Conservation (phyloP, 208 protist species). For the Crithidia expoeki region DNA sequence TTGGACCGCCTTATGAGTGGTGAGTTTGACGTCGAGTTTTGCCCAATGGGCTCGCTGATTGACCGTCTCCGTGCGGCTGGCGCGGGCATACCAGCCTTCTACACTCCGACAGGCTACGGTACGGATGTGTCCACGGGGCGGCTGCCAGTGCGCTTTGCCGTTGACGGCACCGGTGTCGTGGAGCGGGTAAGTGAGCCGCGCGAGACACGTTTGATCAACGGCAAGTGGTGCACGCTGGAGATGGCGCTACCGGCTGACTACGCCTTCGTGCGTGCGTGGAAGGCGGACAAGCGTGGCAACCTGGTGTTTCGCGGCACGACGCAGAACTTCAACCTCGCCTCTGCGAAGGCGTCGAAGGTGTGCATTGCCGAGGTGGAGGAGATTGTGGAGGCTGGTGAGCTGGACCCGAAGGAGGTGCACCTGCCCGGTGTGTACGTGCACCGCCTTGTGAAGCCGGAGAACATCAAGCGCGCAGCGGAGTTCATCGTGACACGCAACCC, state of each 20-base stretch:
- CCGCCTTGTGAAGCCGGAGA: slow-evolving; percentile 59
- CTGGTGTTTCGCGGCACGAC: slow-evolving; percentile 85
- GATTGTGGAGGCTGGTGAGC: slow-evolving; percentile 88
- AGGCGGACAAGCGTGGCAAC: slow-evolving; percentile 84
- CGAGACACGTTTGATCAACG: slow-evolving; percentile 85
- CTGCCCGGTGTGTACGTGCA: slow-evolving; percentile 94
- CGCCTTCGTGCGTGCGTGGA: slow-evolving; percentile 93
- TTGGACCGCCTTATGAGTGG: slow-evolving; percentile 88
- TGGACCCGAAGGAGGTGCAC: slow-evolving; percentile 93
- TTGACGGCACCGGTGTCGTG: slow-evolving; percentile 25
- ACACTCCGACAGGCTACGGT: slow-evolving; percentile 92
- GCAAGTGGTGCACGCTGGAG: slow-evolving; percentile 89
- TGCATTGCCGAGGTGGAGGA: slow-evolving; percentile 95
- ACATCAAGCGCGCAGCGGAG: slow-evolving; percentile 16
- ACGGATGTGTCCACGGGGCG: slow-evolving; percentile 79
- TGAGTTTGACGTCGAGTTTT: slow-evolving; percentile 94
- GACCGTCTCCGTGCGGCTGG: slow-evolving; percentile 91
- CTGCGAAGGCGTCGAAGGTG: slow-evolving; percentile 80
- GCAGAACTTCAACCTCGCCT: slow-evolving; percentile 92
- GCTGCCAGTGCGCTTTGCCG: slow-evolving; percentile 88
- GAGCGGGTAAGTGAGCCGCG: slow-evolving; percentile 49
- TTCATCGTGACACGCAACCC: slow-evolving; percentile 26
- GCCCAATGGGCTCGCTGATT: slow-evolving; percentile 94
- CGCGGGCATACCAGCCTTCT: slow-evolving; percentile 95
- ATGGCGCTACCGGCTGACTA: slow-evolving; percentile 89